Conservation (phyloP, 208 protist genomes). For the Porcisia hertigi region DNA sequence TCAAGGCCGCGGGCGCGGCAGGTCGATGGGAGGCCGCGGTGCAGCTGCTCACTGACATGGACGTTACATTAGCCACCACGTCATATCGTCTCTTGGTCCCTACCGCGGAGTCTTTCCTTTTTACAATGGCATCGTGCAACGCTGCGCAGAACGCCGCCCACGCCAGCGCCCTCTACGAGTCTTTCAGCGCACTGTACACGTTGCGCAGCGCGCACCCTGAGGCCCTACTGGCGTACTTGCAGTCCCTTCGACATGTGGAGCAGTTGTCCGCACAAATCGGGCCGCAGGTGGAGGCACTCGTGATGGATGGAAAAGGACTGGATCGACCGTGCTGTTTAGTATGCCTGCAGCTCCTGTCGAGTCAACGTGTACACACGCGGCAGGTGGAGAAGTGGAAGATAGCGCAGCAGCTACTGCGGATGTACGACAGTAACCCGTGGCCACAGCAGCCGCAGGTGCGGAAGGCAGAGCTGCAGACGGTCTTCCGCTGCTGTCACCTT, state of each 20-base stretch:
- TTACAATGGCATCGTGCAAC: constrained; percentile 72
- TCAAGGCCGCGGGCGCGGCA: constrained; percentile 61
- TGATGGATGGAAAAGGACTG: constrained; percentile 47
- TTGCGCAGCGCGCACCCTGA: constrained; percentile 70
- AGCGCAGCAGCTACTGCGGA: constrained; percentile 31
- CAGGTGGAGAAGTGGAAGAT: constrained; percentile 38
- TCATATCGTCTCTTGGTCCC: constrained; percentile 70
- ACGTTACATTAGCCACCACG: constrained; percentile 32
- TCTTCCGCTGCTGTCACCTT: constrained; percentile 80
- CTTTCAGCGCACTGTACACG: constrained; percentile 43
- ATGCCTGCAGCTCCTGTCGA: constrained; percentile 72
- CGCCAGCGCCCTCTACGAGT: constrained; percentile 48
- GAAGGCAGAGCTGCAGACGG: constrained; percentile 73
- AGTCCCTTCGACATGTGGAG: constrained; percentile 65
- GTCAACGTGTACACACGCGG: constrained; percentile 27
- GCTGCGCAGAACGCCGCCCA: constrained; percentile 51
- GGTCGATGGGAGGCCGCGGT: constrained; percentile 62
- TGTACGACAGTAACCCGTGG: constrained; percentile 74
- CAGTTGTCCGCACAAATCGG: constrained; percentile 32
- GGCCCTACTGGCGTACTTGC: constrained; percentile 61
- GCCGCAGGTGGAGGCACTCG: constrained; percentile 46
- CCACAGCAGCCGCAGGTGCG: constrained; percentile 68
- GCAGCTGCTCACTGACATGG: constrained; percentile 50
- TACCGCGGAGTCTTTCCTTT: constrained; percentile 71
- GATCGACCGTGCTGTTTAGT: constrained; percentile 67